A percentile compares a stretch with the other conserved stretches of the same genome.
These are phyloP conservation scores for Lactifluus pinguis DNA, from an alignment of 768 basidiomycete species.

Conservation along the genomic window DNA sequence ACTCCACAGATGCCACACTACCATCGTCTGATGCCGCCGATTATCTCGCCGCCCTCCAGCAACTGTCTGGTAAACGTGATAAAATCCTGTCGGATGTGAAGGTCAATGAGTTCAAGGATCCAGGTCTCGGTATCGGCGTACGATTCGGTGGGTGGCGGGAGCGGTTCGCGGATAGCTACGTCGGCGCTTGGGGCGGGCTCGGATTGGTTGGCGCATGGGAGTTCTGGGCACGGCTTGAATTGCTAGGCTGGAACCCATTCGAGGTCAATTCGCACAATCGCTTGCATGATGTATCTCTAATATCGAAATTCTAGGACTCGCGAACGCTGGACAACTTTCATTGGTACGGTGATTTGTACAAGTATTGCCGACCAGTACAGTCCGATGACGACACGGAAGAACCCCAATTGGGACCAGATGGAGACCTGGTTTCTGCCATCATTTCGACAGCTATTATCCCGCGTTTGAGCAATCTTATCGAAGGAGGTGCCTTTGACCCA, in stretches of 20 bases:
- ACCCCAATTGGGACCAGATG: slow-evolving; percentile 66
- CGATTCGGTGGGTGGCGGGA: slow-evolving; percentile 67
- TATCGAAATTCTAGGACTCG: slow-evolving; percentile 32
- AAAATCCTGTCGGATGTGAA: slow-evolving; percentile 71
- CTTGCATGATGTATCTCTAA: neutral
- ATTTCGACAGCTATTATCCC: slow-evolving; percentile 78
- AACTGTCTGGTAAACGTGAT: slow-evolving; percentile 41
- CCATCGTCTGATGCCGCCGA: slow-evolving; percentile 57
- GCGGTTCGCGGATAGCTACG: slow-evolving; percentile 71
- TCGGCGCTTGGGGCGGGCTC: slow-evolving; percentile 82
- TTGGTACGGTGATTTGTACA: slow-evolving; percentile 55
- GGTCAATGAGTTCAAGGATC: slow-evolving; percentile 78
- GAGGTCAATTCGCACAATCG: slow-evolving; percentile 39
- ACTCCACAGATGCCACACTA: slow-evolving; percentile 77
- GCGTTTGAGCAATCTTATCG: slow-evolving; percentile 60
- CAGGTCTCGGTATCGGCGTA: slow-evolving; percentile 56
- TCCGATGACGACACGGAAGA: slow-evolving; percentile 32
- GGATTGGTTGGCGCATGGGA: slow-evolving; percentile 88
- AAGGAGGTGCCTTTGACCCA: slow-evolving; percentile 73
- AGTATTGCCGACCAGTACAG: slow-evolving; percentile 30
- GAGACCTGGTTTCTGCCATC: slow-evolving; percentile 82
- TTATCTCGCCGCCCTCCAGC: slow-evolving; percentile 52
- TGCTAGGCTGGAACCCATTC: slow-evolving; percentile 81
- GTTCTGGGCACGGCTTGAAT: slow-evolving; percentile 86
- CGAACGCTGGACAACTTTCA: slow-evolving; percentile 65